These are phyloP conservation scores for Leccinum barrowsii DNA, from an alignment of 768 basidiomycete species.

Conservation along the genomic window DNA sequence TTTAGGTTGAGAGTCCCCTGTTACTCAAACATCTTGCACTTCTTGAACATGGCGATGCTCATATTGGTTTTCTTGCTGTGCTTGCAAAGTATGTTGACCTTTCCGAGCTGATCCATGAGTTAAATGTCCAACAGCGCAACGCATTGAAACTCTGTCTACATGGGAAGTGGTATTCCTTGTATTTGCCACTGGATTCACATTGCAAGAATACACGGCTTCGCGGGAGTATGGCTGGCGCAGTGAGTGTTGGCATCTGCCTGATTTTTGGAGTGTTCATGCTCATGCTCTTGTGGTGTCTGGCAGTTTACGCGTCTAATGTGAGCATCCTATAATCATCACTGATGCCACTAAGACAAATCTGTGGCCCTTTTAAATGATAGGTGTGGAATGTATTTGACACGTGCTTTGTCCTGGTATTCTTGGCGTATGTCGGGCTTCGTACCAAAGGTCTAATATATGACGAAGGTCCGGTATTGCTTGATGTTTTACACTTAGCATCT, in stretches of 20 bases:
- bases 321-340: constrained; percentile 4
- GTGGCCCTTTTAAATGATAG: constrained; percentile 34
- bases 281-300: neutral
- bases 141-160: constrained; percentile 45
- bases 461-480: constrained; percentile 42
- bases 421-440: constrained; percentile 64
- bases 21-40: constrained; percentile 75
- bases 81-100: constrained; percentile 55
- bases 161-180: constrained; percentile 76
- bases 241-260: constrained; percentile 39
- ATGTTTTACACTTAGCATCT: neutral
- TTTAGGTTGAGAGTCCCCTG: constrained; percentile 73
- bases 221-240: constrained; percentile 87
- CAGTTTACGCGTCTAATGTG: constrained; percentile 85
- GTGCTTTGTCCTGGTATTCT: constrained; percentile 64
- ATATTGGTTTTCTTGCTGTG: constrained; percentile 70
- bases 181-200: constrained; percentile 70
- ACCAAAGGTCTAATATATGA: constrained; percentile 53
- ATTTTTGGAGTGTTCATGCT: constrained; percentile 2
- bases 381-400: constrained; percentile 93
- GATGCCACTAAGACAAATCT: neutral
- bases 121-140: constrained; percentile 45
- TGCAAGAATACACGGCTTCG: constrained; percentile 86
- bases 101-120: neutral
- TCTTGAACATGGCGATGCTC: constrained; percentile 70